These are phyloP conservation scores for Paecilomyces niveus DNA, from an alignment of 2,329 filamentous ascomycete genomes.

Conservation along the genomic window DNA sequence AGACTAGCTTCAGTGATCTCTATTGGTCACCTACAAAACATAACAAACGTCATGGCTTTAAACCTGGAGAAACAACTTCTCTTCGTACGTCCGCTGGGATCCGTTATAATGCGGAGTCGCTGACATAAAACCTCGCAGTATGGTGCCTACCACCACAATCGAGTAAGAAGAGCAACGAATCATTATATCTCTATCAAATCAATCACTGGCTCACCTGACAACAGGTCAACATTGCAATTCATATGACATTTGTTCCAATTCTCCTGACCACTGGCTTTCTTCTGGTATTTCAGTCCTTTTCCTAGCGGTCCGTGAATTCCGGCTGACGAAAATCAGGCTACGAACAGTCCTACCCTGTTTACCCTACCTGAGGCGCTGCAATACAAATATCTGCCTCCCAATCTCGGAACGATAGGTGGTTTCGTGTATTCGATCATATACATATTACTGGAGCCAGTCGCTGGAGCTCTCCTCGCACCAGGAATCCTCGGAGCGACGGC, in stretches of 20 bases:
- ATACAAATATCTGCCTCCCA: conserved; percentile 52
- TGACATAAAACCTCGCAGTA: conserved; percentile 40
- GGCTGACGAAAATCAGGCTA: conserved; percentile 37
- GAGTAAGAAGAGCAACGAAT: conserved; percentile 36
- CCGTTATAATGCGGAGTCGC: conserved; percentile 2
- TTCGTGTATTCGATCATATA: conserved; percentile 71
- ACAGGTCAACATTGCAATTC: conserved; percentile 59
- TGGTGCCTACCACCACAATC: conserved; percentile 59
- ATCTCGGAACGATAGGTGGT: conserved; percentile 51
- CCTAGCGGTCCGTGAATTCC: background rate
- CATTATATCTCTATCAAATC: conserved; percentile 12
- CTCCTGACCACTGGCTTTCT: conserved; percentile 54
- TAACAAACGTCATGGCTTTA: conserved; percentile 33
- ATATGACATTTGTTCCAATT: conserved; percentile 57
- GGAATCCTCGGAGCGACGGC: conserved; percentile 71
- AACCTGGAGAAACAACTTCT: conserved; percentile 61
- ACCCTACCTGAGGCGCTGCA: conserved; percentile 48
- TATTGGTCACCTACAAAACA: background rate
- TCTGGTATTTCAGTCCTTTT: conserved; percentile 41
- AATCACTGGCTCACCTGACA: conserved; percentile 5
- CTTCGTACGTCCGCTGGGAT: conserved; percentile 47
- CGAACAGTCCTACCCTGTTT: conserved; percentile 48
- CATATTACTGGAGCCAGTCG: conserved; percentile 87
- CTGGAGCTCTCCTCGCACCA: conserved; percentile 68
- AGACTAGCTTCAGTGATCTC: background rate